phyloP scores from a whole-genome alignment of 768 basidiomycete genomes.

The Kwoniella shandongensis region DNA sequence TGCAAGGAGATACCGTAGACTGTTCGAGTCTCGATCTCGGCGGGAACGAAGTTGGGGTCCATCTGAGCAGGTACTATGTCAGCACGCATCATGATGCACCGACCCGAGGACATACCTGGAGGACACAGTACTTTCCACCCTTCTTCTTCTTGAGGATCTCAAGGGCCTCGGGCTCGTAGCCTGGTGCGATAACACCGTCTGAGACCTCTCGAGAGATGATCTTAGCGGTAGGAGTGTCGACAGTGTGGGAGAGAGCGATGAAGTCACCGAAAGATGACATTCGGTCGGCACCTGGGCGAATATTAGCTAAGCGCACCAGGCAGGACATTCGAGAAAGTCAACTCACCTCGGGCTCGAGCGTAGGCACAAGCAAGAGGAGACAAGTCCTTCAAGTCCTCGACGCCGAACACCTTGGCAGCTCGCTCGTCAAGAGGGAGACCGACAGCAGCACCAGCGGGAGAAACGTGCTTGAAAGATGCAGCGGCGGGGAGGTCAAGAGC shows the following conservation, averaged over 20 bases:
- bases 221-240: slow-evolving; percentile 89
- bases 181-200: slow-evolving; percentile 95
- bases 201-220: slow-evolving; percentile 99
- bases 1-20: slow-evolving; percentile 89
- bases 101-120: slow-evolving; percentile 63
- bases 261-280: slow-evolving; percentile 99
- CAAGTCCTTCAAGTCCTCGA: slow-evolving; percentile 85
- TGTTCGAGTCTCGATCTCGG: slow-evolving; percentile 83
- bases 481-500: slow-evolving; percentile 88
- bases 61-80: slow-evolving; percentile 62
- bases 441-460: slow-evolving; percentile 94
- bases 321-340: neutral
- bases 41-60: slow-evolving; percentile 77
- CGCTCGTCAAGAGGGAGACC: slow-evolving; percentile 72
- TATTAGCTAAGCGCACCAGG: neutral
- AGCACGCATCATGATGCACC: neutral
- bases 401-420: slow-evolving; percentile 93
- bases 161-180: slow-evolving; percentile 81
- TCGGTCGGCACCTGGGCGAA: slow-evolving; percentile 75
- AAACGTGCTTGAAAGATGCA: slow-evolving; percentile 99
- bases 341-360: slow-evolving; percentile 84
- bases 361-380: slow-evolving; percentile 90
- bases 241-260: slow-evolving; percentile 87
- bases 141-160: slow-evolving; percentile 94
- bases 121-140: slow-evolving; percentile 95